Conservation (phyloP, 176 grass and related monocot genomes). For the Musa troglodytarum region DNA sequence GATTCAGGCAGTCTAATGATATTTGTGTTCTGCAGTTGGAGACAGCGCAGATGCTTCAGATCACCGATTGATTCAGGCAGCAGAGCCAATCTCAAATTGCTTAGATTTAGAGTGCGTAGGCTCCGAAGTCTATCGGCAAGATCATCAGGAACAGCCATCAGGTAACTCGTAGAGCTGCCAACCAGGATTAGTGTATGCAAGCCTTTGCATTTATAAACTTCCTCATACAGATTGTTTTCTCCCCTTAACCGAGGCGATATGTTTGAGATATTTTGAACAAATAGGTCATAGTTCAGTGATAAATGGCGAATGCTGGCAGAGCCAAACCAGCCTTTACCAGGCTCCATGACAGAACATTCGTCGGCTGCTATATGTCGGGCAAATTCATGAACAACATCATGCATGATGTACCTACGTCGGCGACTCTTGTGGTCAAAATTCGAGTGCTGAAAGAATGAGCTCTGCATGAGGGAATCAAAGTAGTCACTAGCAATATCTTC, state of each 20-base stretch:
- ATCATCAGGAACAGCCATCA: conserved; percentile 17
- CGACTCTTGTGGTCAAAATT: conserved; percentile 25
- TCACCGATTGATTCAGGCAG: conserved; percentile 27
- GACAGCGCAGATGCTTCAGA: conserved; percentile 48
- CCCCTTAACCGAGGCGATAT: neutral
- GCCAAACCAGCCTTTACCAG: conserved; percentile 6
- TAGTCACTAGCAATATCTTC: conserved; percentile 34
- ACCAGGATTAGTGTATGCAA: neutral
- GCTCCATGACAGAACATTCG: conserved; percentile 30
- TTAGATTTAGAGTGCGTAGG: conserved; percentile 17
- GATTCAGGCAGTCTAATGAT: conserved; percentile 37
- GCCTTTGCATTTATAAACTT: neutral
- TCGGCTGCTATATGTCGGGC: conserved; percentile 44
- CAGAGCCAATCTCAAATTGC: conserved; percentile 21
- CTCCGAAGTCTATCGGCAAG: conserved; percentile 10
- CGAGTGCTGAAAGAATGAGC: conserved; percentile 51
- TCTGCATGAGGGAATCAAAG: conserved; percentile 43
- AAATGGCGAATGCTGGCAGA: conserved; percentile 27
- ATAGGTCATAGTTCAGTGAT: conserved; percentile 17
- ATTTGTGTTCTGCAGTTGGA: conserved; percentile 41
- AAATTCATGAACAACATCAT: conserved; percentile 56
- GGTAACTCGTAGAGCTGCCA: neutral
- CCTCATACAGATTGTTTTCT: neutral
- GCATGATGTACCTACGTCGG: conserved; percentile 38
- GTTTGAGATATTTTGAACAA: neutral